phyloP scores from a whole-genome alignment of 352 stramenopile genomes.

The Phytophthora foliorum region DNA sequence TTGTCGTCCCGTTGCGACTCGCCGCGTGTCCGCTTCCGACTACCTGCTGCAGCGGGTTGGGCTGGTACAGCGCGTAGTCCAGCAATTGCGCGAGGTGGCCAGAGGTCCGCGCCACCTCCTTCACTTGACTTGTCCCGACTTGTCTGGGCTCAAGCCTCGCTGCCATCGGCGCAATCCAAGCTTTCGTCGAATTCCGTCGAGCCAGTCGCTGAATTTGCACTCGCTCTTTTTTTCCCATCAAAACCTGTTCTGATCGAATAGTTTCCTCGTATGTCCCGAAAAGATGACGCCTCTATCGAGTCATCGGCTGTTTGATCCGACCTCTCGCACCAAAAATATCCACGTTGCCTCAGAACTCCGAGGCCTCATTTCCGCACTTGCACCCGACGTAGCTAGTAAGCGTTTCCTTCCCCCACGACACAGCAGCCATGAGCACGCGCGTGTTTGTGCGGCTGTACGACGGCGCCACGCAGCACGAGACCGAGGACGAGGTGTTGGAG shows the following conservation, averaged over 20 bases:
- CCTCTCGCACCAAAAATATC: constrained; percentile 30
- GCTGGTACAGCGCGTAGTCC: constrained; percentile 38
- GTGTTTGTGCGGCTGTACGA: constrained; percentile 87
- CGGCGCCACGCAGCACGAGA: constrained; percentile 56
- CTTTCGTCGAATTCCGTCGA: constrained; percentile 7
- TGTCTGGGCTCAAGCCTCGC: constrained; percentile 6
- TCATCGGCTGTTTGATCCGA: not conserved
- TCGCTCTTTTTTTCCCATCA: no score
- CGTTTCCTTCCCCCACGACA: not conserved
- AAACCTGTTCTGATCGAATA: constrained; percentile 16
- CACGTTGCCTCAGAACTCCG: constrained; percentile 24
- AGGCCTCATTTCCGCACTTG: constrained; percentile 44
- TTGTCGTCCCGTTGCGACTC: constrained; percentile 26
- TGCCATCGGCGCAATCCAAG: constrained; percentile 10
- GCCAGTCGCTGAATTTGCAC: no score
- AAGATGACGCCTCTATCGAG: constrained; percentile 1
- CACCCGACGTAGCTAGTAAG: not conserved
- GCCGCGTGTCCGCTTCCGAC: constrained; percentile 6
- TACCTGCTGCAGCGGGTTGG: constrained; percentile 41
- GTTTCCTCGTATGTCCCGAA: not conserved
- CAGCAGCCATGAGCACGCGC: constrained; percentile 58
- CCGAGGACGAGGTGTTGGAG: constrained; percentile 73
- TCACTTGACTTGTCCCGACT: constrained; percentile 24
- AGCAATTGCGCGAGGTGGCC: constrained; percentile 14
- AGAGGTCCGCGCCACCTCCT: not conserved